phyloP scores from a whole-genome alignment of 345 rosid genomes.

The Hypericum perforatum region DNA sequence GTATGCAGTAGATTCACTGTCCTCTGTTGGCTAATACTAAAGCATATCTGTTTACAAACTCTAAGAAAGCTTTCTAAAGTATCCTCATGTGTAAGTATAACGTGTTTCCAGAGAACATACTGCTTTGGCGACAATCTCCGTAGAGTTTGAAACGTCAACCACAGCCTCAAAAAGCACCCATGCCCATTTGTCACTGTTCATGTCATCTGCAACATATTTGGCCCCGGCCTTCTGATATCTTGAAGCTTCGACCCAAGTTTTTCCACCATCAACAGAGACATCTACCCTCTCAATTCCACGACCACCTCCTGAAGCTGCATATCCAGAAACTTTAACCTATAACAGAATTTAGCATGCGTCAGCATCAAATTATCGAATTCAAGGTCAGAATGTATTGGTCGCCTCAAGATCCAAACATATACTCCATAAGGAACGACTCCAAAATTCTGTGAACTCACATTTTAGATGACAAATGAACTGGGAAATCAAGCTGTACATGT shows the following conservation, averaged over 20 bases:
- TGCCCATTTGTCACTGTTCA: slow-evolving; percentile 80
- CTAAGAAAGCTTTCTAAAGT: no score
- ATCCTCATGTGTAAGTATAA: background rate
- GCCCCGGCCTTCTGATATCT: slow-evolving; percentile 57
- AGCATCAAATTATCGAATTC: background rate
- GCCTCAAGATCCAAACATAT: no score
- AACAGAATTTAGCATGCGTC: background rate
- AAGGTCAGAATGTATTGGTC: background rate
- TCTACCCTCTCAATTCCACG: slow-evolving; percentile 96
- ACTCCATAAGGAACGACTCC: no score
- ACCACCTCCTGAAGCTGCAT: slow-evolving; percentile 95
- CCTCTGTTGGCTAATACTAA: no score
- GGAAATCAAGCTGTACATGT: no score
- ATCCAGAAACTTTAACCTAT: slow-evolving; percentile 73
- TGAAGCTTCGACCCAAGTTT: slow-evolving; percentile 78
- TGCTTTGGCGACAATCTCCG: slow-evolving; percentile 83
- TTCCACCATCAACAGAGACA: slow-evolving; percentile 83
- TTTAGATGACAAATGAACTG: no score
- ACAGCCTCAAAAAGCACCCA: slow-evolving; percentile 85
- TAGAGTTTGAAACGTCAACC: slow-evolving; percentile 38
- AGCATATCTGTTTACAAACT: no score
- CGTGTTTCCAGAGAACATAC: slow-evolving; percentile 26
- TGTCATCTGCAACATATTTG: slow-evolving; percentile 51
- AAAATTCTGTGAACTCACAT: no score
- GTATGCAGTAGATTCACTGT: no score